Percentiles rank a stretch among this genome's conserved stretches.
phyloP scores from a whole-genome alignment of 2,329 filamentous ascomycete genomes.

The Botrytis deweyae region DNA sequence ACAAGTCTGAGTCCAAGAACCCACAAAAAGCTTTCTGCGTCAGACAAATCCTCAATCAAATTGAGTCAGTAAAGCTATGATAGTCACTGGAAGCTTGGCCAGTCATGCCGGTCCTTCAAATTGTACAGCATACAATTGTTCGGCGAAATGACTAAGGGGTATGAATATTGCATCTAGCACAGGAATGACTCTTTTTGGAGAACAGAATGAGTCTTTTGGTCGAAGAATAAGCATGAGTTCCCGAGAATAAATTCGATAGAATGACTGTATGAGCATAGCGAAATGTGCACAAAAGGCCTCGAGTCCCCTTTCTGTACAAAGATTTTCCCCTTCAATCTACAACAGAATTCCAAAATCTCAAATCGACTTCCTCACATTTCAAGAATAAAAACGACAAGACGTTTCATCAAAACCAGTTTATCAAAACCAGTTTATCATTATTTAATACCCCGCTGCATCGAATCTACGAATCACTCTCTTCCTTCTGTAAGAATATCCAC shows the following conservation, averaged over 20 bases:
- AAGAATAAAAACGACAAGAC: neutral
- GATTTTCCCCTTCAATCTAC: neutral
- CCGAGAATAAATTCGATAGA: neutral
- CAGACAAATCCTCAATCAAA: too few species aligned
- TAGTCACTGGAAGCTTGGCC: too few species aligned
- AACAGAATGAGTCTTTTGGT: neutral
- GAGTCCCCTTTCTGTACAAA: neutral
- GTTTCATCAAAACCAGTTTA: too few species aligned
- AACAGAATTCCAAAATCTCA: fast-evolving
- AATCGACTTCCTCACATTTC: neutral
- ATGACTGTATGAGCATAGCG: neutral
- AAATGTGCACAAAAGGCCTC: neutral
- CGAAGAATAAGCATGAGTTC: neutral
- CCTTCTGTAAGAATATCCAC: too few species aligned
- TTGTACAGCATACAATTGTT: fast-evolving
- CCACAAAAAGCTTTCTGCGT: too few species aligned
- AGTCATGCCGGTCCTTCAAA: neutral
- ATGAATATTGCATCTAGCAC: neutral
- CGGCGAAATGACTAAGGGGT: neutral
- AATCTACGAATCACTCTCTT: too few species aligned
- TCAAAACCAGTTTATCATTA: too few species aligned
- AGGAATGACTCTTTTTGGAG: neutral
- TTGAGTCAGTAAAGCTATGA: too few species aligned
- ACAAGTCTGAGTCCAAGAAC: neutral
- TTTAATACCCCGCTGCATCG: too few species aligned